Percentiles rank a stretch among this genome's conserved stretches.
Conservation (phyloP, 129 eudicot genomes). For the Lactuca saligna region DNA sequence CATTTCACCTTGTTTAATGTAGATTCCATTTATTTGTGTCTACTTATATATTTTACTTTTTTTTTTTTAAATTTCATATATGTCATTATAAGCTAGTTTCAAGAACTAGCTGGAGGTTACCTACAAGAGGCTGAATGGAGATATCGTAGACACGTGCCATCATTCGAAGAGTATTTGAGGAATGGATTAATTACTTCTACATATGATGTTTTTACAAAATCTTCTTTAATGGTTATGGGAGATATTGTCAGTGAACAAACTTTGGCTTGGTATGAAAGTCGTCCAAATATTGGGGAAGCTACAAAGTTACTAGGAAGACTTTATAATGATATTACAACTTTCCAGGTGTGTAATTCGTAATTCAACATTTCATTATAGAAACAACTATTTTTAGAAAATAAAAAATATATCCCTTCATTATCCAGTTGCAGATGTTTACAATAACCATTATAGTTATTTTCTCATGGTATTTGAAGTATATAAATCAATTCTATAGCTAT, state of each 20-base stretch:
- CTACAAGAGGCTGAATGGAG: constrained; percentile 32
- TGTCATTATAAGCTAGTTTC: not conserved
- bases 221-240: constrained; percentile 13
- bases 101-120: constrained; percentile 21
- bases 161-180: constrained; percentile 25
- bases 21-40: not conserved
- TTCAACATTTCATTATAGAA: not conserved
- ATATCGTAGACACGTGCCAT: constrained; percentile 2
- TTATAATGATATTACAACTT: constrained; percentile 12
- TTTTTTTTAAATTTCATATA: too few species aligned
- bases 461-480: not conserved
- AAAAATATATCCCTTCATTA: too few species aligned
- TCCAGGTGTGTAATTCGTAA: constrained; percentile 2
- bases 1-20: not conserved
- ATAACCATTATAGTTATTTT: not conserved
- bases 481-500: too few species aligned
- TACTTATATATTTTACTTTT: too few species aligned
- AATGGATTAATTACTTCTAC: constrained; percentile 13
- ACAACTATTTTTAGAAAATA: not conserved
- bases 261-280: constrained; percentile 7
- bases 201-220: not conserved
- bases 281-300: constrained; percentile 7
- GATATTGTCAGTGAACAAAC: not conserved
- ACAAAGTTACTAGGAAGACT: constrained; percentile 9
- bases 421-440: too few species aligned